A percentile compares a stretch with the other conserved stretches of the same genome.
These are phyloP conservation scores for Neurospora cerealis DNA, from an alignment of 495 filamentous ascomycete species.

Conservation along the genomic window DNA sequence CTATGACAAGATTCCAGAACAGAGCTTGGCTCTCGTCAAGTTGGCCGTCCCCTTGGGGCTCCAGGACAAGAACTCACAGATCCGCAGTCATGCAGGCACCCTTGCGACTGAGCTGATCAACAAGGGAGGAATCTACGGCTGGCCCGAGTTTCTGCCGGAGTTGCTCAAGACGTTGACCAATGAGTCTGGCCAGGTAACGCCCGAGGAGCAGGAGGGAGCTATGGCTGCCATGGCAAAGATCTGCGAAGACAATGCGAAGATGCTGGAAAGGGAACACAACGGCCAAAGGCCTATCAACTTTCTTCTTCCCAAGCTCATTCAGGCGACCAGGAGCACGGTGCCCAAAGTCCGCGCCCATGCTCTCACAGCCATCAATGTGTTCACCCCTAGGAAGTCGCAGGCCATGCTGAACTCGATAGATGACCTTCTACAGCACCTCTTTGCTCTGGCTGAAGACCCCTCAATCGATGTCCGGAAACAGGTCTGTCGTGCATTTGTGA, in stretches of 20 bases:
- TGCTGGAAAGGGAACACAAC: constrained; percentile 75
- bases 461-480: constrained; percentile 74
- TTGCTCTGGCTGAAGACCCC: constrained; percentile 65
- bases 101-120: constrained; percentile 91
- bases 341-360: constrained; percentile 69
- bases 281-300: constrained; percentile 79
- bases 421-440: constrained; percentile 67
- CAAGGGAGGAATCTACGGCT: constrained; percentile 75
- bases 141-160: constrained; percentile 82
- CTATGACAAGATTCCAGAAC: constrained; percentile 59
- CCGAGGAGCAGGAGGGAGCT: constrained; percentile 77
- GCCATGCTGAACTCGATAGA: constrained; percentile 70
- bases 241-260: constrained; percentile 88
- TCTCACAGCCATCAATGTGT: constrained; percentile 79
- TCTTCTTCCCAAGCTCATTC: constrained; percentile 82
- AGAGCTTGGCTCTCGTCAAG: constrained; percentile 63
- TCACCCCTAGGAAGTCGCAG: constrained; percentile 71
- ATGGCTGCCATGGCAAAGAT: constrained; percentile 90
- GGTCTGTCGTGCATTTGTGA: constrained; percentile 87
- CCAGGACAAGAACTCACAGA: constrained; percentile 70
- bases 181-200: constrained; percentile 51
- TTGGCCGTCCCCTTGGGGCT: constrained; percentile 67
- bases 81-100: constrained; percentile 81
- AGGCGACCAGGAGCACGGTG: constrained; percentile 66
- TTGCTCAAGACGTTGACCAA: constrained; percentile 69